A percentile compares a stretch with the other conserved stretches of the same genome.
These are phyloP conservation scores for Colletotrichum sublineola DNA, from an alignment of 2,329 filamentous ascomycete genomes.

Conservation along the genomic window DNA sequence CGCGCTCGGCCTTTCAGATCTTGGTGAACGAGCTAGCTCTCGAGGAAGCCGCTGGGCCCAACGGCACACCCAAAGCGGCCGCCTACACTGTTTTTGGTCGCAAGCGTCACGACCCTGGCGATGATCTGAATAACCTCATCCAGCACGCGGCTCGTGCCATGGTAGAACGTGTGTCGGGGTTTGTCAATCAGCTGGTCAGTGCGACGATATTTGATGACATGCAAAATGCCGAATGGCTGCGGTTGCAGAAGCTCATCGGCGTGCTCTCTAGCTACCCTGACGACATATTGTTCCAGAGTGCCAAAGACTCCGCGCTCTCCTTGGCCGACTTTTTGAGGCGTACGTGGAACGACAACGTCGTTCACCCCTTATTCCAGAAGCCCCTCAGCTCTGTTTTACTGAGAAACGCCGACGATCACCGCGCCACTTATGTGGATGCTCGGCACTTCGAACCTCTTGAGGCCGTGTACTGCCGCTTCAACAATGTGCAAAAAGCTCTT, in stretches of 20 bases:
- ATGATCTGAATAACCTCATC: conserved; percentile 68
- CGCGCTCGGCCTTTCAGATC: conserved; percentile 67
- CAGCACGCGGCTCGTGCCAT: conserved; percentile 70
- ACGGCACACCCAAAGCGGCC: conserved; percentile 36
- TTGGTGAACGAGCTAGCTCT: conserved; percentile 74
- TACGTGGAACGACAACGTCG: conserved; percentile 17
- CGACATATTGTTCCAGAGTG: conserved; percentile 31
- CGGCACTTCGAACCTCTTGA: conserved; percentile 46
- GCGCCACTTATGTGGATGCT: conserved; percentile 54
- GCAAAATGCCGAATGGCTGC: conserved; percentile 52
- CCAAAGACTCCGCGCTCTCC: conserved; percentile 41
- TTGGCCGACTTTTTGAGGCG: conserved; percentile 40
- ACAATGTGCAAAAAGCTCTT: conserved; percentile 52
- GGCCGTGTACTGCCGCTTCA: conserved; percentile 47
- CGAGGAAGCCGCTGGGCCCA: conserved; percentile 49
- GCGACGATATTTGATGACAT: conserved; percentile 50
- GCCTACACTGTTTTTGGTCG: conserved; percentile 60
- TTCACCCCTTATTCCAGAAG: conserved; percentile 16
- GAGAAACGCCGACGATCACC: conserved; percentile 50
- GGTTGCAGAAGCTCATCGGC: conserved; percentile 46
- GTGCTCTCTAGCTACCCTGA: conserved; percentile 43
- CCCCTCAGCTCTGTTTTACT: background rate
- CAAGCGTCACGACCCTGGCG: conserved; percentile 60
- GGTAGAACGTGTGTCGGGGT: conserved; percentile 58
- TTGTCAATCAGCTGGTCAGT: conserved; percentile 51